A percentile compares a stretch with the other conserved stretches of the same genome.
phyloP scores from a whole-genome alignment of 441 rosid genomes.

The Kokia cookei region DNA sequence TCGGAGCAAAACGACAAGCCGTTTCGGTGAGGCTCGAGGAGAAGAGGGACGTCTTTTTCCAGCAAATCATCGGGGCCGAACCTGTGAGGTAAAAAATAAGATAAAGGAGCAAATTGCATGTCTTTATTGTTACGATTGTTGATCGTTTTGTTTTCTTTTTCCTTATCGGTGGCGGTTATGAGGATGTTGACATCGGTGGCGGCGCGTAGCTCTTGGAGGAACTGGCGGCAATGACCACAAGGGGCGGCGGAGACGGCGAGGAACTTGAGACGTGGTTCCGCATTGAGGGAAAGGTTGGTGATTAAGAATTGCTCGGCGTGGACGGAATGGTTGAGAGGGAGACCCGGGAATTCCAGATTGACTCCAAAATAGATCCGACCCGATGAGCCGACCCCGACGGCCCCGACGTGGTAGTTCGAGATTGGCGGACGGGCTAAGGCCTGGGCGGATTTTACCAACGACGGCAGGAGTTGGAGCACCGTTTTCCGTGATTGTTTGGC shows the following conservation, averaged over 20 bases:
- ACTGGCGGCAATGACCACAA: slow-evolving; percentile 98
- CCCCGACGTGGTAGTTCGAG: slow-evolving; percentile 75
- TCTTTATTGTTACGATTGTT: slow-evolving; percentile 11
- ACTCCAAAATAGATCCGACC: slow-evolving; percentile 84
- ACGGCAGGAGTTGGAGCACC: slow-evolving; percentile 56
- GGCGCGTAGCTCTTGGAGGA: slow-evolving; percentile 74
- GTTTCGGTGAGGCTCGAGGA: slow-evolving; percentile 55
- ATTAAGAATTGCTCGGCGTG: slow-evolving; percentile 89
- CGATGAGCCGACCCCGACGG: slow-evolving; percentile 81
- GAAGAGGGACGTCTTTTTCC: slow-evolving; percentile 43
- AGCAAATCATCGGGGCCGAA: slow-evolving; percentile 75
- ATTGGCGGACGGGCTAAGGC: slow-evolving; percentile 72
- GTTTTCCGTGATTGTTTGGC: slow-evolving; percentile 48
- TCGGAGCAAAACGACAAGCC: slow-evolving; percentile 28
- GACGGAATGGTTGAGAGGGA: slow-evolving; percentile 45
- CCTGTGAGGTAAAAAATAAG: slow-evolving; percentile 56
- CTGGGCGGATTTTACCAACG: slow-evolving; percentile 52
- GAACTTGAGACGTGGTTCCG: slow-evolving; percentile 19
- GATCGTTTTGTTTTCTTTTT: slow-evolving; percentile 5
- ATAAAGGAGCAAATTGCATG: slow-evolving; percentile 27
- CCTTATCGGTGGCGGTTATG: slow-evolving; percentile 27
- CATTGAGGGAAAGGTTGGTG: slow-evolving; percentile 32
- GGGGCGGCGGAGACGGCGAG: slow-evolving; percentile 90
- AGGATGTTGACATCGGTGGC: slow-evolving; percentile 51
- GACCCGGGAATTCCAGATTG: slow-evolving; percentile 83